Conservation (phyloP, 805 yeast species). For the Cyberlindnera meyerae region DNA sequence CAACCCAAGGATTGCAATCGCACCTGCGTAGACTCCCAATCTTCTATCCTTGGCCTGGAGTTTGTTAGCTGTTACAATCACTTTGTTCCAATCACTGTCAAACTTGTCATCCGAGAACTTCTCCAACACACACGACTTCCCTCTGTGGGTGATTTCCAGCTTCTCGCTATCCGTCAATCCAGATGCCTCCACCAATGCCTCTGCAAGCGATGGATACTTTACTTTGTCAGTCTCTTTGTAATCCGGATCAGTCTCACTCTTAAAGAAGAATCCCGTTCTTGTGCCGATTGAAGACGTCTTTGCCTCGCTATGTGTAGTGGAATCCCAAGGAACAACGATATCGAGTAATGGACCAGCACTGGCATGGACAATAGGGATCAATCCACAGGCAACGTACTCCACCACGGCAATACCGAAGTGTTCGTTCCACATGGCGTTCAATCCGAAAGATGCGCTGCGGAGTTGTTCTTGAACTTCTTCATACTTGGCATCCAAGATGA, state of each 20-base stretch:
- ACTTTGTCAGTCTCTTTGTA: slow-evolving; percentile 28
- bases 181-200: slow-evolving; percentile 42
- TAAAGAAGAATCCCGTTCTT: slow-evolving; percentile 78
- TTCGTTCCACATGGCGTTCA: slow-evolving; percentile 99
- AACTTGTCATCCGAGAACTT: slow-evolving; percentile 63
- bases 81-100: slow-evolving; percentile 46
- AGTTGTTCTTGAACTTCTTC: slow-evolving; percentile 52
- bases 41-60: slow-evolving; percentile 7
- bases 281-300: slow-evolving; percentile 32
- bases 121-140: slow-evolving; percentile 37
- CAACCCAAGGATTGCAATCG: slow-evolving; percentile 1
- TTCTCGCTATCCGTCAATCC: slow-evolving; percentile 35
- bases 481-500: slow-evolving; percentile 73
- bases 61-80: slow-evolving; percentile 11
- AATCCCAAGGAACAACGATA: slow-evolving; percentile 62
- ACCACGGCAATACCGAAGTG: slow-evolving; percentile 98
- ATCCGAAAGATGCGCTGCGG: slow-evolving; percentile 59
- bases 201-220: slow-evolving; percentile 44
- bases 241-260: slow-evolving; percentile 69
- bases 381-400: slow-evolving; percentile 82
- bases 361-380: slow-evolving; percentile 86
- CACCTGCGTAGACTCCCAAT: slow-evolving; percentile 5
- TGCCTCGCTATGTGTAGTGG: slow-evolving; percentile 24
- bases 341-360: slow-evolving; percentile 93
- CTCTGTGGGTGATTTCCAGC: slow-evolving; percentile 41